phyloP scores from a whole-genome alignment of 225 moss, liverwort and hornwort species.

The Takakia lepidozioides region DNA sequence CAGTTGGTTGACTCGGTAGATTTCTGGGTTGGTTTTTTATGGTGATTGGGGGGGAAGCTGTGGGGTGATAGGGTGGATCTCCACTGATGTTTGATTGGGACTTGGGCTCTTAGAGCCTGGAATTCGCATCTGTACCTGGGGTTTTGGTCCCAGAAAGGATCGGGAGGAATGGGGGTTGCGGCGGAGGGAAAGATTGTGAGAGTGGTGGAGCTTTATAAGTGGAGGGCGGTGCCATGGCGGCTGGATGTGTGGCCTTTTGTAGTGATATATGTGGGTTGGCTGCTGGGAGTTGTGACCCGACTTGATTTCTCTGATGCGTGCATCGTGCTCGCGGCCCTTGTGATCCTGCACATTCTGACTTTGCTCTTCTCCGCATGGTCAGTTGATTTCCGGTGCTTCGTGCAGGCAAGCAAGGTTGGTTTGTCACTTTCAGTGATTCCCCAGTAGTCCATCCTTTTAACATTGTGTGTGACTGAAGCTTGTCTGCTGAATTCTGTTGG shows the following conservation, averaged over 20 bases:
- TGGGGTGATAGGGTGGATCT: too few relatives aligned
- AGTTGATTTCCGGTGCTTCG: constrained; percentile 92
- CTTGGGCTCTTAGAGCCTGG: too few relatives aligned
- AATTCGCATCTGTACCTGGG: too few relatives aligned
- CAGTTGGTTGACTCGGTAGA: too few relatives aligned
- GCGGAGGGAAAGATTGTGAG: constrained; percentile 87
- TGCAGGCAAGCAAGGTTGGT: constrained; percentile 75
- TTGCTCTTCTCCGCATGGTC: constrained; percentile 96
- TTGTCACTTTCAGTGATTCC: neutral
- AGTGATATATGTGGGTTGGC: constrained; percentile 54
- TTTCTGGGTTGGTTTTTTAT: too few relatives aligned
- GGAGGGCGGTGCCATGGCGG: constrained; percentile 65
- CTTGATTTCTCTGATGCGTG: constrained; percentile 72
- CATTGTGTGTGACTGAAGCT: neutral
- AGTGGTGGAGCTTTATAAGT: constrained; percentile 85
- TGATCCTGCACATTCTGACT: constrained; percentile 59
- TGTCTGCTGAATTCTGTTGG: neutral
- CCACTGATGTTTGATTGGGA: too few relatives aligned
- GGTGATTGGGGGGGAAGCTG: too few relatives aligned
- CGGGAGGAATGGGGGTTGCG: constrained; percentile 49
- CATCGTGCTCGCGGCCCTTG: constrained; percentile 51
- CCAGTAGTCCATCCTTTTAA: too few relatives aligned
- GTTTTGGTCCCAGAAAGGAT: too few relatives aligned
- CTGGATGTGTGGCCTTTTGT: constrained; percentile 88
- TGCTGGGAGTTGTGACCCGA: constrained; percentile 45